Percentiles rank a stretch among this genome's conserved stretches.
Evolutionary conservation across 306 rosid species (phyloP).

Genomic region (Quillaja saponaria): DNA sequence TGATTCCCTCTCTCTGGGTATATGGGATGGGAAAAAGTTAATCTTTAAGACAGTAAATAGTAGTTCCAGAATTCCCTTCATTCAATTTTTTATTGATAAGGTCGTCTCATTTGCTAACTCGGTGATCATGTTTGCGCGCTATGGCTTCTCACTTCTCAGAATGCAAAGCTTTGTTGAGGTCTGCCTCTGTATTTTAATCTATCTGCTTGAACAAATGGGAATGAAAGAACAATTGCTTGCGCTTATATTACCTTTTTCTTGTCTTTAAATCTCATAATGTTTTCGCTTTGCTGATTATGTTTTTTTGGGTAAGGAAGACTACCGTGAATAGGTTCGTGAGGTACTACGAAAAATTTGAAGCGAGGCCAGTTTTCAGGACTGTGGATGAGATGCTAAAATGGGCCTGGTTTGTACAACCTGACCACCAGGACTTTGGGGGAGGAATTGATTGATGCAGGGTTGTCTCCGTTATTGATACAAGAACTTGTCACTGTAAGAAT

Average conservation of each 20-base stretch:
- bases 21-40: conserved; percentile 78
- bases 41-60: conserved; percentile 62
- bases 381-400: conserved; percentile 88
- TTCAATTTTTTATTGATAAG: conserved; percentile 31
- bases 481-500: conserved; percentile 88
- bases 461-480: conserved; percentile 66
- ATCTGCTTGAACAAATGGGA: background rate
- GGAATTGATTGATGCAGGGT: conserved; percentile 59
- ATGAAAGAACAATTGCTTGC: no score
- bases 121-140: conserved; percentile 57
- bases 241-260: no score
- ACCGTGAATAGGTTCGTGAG: conserved; percentile 57
- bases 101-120: conserved; percentile 57
- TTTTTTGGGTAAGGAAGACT: conserved; percentile 31
- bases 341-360: conserved; percentile 58
- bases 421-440: conserved; percentile 61
- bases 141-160: conserved; percentile 74
- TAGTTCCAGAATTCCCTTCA: conserved; percentile 35
- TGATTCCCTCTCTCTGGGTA: conserved; percentile 51
- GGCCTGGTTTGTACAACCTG: conserved; percentile 78
- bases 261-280: no score
- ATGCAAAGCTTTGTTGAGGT: conserved; percentile 78
- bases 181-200: background rate
- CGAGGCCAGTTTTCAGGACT: conserved; percentile 77
- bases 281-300: background rate